These are phyloP conservation scores for Leccinum pachyderme DNA, from an alignment of 1,284 basidiomycete genomes.

Conservation along the genomic window DNA sequence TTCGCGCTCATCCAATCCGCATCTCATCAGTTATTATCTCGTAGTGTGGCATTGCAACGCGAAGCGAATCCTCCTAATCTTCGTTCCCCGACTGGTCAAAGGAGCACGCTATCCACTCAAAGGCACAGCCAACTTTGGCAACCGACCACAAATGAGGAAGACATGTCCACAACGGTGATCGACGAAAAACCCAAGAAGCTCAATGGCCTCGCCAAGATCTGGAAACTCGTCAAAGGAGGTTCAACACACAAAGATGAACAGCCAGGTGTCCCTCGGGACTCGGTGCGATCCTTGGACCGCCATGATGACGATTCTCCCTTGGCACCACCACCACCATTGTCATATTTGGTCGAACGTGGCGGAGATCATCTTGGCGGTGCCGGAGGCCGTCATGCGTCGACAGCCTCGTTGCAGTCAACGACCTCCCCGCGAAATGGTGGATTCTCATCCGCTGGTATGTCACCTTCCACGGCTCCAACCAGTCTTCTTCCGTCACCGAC, in stretches of 20 bases:
- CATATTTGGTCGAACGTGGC: slow-evolving; percentile 74
- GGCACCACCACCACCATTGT: slow-evolving; percentile 81
- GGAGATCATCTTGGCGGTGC: slow-evolving; percentile 42
- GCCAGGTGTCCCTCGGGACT: slow-evolving; percentile 15
- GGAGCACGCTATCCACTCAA: slow-evolving; percentile 38
- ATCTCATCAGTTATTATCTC: slow-evolving; percentile 13
- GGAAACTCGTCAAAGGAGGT: slow-evolving; percentile 70
- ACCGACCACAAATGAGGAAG: slow-evolving; percentile 37
- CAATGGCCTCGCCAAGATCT: slow-evolving; percentile 79
- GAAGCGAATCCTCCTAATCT: slow-evolving; percentile 48
- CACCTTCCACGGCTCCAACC: slow-evolving; percentile 69
- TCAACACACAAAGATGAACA: slow-evolving; percentile 42
- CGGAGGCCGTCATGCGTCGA: slow-evolving; percentile 58
- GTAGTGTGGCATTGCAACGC: slow-evolving; percentile 71
- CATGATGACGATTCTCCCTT: slow-evolving; percentile 70
- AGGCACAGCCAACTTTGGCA: slow-evolving; percentile 59
- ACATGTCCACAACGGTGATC: slow-evolving; percentile 20
- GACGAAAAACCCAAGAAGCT: slow-evolving; percentile 59
- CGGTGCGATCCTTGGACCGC: slow-evolving; percentile 40
- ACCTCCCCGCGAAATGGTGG: slow-evolving; percentile 52
- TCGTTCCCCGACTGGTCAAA: slow-evolving; percentile 44
- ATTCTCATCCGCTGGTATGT: slow-evolving; percentile 54
- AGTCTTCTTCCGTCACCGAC: slow-evolving; percentile 71
- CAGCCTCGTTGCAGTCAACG: slow-evolving; percentile 61
- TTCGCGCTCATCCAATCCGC: slow-evolving; percentile 2